Evolutionary conservation across 768 basidiomycete genomes (phyloP), one percentile per base, ranked within the genome.

Genomic region (Suillus ampliporus): DNA sequence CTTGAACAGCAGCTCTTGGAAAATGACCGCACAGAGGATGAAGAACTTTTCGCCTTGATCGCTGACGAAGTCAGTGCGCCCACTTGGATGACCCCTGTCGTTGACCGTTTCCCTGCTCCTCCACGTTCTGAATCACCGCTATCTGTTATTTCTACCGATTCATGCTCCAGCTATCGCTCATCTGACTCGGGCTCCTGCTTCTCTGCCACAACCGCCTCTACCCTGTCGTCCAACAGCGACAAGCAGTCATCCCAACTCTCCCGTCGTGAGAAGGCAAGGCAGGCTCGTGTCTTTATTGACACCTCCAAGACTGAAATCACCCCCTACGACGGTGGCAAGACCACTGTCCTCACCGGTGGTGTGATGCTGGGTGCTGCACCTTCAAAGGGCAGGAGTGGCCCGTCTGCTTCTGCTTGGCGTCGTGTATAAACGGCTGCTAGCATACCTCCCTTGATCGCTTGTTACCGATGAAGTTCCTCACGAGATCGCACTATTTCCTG

Each of bases 321-420:
- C 52, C 89, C 90, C 69, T 94, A 94, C 69, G 91, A 94, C 67
- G 91, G 91, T 61, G 92, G 92, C 66, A 92, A 92, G 83, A 94
- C 92, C 58, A 92, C 91, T 34, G 91, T 93, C 56, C 85, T 94
- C 68, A 92, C 91, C 3, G 92, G 92, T 61, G 92, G 91, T 66
- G 91, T 93, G 67, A 94, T 94, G 92, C 89, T 94, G 64, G 91
- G 91, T 56, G 78, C 82, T 43, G 81, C 78, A 66, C 71, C 76
- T 61, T 62, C 72, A 58, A 72, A 77, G 66, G 62, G 69, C 69
- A 71, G 71, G 72, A 70, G 76, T 61, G 23, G 53, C 15, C 17
- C 37, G 11, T 58, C 72, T 63, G 66, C 73, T 66, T 58, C 70
- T 19, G 21, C 64, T 17, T 89, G 89, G 88, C 86, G 88, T 72